phyloP scores from a whole-genome alignment of 495 filamentous ascomycete species.

The Chaetomium tenue region DNA sequence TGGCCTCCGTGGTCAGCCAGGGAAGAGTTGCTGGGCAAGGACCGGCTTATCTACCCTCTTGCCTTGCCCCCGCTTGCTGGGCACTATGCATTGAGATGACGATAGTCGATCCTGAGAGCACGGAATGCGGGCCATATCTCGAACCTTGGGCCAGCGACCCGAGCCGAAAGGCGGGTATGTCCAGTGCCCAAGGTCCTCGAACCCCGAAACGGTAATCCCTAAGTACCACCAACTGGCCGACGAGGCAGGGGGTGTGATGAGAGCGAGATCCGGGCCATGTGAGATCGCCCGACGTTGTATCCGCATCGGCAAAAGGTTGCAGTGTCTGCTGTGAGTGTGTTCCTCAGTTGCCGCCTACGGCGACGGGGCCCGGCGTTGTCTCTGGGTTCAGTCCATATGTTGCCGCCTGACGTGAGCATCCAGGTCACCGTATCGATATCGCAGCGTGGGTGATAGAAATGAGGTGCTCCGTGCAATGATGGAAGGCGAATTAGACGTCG shows the following conservation, averaged over 20 bases:
- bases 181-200: neutral
- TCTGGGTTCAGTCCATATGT: neutral
- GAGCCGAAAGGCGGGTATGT: neutral
- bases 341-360: constrained; percentile 4
- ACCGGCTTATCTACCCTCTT: constrained; percentile 22
- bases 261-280: neutral
- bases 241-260: neutral
- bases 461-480: neutral
- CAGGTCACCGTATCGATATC: neutral
- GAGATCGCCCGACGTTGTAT: neutral
- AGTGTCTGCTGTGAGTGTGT: neutral
- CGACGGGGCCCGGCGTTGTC: neutral
- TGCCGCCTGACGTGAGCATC: neutral
- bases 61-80: neutral
- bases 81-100: constrained; percentile 12
- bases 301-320: neutral
- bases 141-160: neutral
- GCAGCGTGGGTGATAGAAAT: neutral
- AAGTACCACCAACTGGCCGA: neutral
- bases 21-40: neutral
- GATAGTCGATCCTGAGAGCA: constrained; percentile 14
- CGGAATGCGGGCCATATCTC: neutral
- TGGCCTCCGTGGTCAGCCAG: neutral
- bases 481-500: constrained; percentile 10
- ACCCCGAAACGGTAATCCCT: neutral